Percentiles rank a stretch among this genome's conserved stretches.
Evolutionary conservation across 1,284 basidiomycete species (phyloP).

Genomic region (Ceratobasidium sp.): DNA sequence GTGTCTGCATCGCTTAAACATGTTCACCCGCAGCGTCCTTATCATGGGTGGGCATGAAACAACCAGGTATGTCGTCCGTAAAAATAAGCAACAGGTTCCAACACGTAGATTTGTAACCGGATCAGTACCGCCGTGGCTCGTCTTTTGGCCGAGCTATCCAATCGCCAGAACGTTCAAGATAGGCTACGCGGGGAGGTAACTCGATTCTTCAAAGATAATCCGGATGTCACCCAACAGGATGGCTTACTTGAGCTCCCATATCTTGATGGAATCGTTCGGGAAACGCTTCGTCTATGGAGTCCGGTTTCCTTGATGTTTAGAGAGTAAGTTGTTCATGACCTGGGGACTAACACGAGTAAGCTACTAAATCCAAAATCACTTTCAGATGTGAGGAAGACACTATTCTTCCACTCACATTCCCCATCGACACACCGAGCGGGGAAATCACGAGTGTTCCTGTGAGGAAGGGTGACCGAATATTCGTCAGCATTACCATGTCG

Average conservation of each 20-base stretch:
- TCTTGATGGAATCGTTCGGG: slow-evolving; percentile 57
- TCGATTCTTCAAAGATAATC: slow-evolving; percentile 41
- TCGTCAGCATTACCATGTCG: slow-evolving; percentile 42
- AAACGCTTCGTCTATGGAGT: slow-evolving; percentile 59
- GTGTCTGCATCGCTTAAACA: not conserved
- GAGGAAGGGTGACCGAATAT: slow-evolving; percentile 42
- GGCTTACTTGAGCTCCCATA: slow-evolving; percentile 51
- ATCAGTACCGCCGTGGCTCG: slow-evolving; percentile 51
- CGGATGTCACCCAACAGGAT: slow-evolving; percentile 48
- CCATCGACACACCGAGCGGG: slow-evolving; percentile 15
- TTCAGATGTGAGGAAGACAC: slow-evolving; percentile 14
- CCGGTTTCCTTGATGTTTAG: slow-evolving; percentile 73
- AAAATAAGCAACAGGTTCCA: not conserved
- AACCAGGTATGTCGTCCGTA: not conserved
- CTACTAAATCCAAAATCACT: not conserved
- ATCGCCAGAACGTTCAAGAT: slow-evolving; percentile 49
- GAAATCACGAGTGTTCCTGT: slow-evolving; percentile 34
- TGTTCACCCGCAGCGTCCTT: slow-evolving; percentile 42
- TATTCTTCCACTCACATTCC: slow-evolving; percentile 11
- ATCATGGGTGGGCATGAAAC: slow-evolving; percentile 57
- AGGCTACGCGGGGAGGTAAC: slow-evolving; percentile 50
- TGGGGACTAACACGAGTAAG: not conserved
- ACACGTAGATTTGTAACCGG: slow-evolving; percentile 47
- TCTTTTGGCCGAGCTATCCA: slow-evolving; percentile 52
- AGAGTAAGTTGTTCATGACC: slow-evolving; percentile 45